Conservation (phyloP, 2,329 filamentous ascomycete species). For the Colletotrichum echinochloae region DNA sequence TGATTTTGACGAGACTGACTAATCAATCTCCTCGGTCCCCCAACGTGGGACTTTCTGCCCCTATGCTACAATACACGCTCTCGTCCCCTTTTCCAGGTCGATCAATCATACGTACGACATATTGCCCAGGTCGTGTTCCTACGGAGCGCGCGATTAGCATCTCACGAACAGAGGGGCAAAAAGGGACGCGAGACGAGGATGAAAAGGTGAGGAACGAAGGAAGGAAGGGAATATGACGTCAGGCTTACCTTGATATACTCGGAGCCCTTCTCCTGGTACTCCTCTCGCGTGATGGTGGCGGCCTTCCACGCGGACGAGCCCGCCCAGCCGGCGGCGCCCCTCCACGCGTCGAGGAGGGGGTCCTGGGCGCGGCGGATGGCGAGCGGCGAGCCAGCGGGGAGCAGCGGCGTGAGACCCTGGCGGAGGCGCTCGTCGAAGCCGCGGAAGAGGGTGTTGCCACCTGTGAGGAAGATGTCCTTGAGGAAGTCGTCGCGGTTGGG, state of each 20-base stretch:
- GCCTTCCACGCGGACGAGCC: constrained; percentile 68
- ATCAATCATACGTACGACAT: constrained; percentile 60
- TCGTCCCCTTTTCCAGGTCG: background rate
- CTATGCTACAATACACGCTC: background rate
- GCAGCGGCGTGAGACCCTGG: constrained; percentile 76
- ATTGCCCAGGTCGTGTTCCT: constrained; percentile 78
- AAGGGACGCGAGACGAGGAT: no score
- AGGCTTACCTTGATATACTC: constrained; percentile 89
- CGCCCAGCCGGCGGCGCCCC: constrained; percentile 89
- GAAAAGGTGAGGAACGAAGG: background rate
- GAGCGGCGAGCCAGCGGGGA: constrained; percentile 78
- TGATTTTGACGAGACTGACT: background rate
- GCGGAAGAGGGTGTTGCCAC: constrained; percentile 88
- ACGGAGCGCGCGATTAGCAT: constrained; percentile 1
- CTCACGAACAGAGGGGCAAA: background rate
- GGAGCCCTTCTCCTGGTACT: constrained; percentile 91
- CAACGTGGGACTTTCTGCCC: background rate
- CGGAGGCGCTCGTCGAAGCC: constrained; percentile 87
- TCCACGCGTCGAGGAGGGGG: constrained; percentile 90
- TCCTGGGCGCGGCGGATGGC: constrained; percentile 79
- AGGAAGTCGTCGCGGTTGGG: constrained; percentile 75
- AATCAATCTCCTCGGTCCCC: background rate
- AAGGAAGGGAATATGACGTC: constrained; percentile 1
- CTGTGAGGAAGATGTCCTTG: constrained; percentile 90
- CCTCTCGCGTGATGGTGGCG: constrained; percentile 79